phyloP scores from a whole-genome alignment of 495 filamentous ascomycete species.

The Lasiosphaeris hirsuta region DNA sequence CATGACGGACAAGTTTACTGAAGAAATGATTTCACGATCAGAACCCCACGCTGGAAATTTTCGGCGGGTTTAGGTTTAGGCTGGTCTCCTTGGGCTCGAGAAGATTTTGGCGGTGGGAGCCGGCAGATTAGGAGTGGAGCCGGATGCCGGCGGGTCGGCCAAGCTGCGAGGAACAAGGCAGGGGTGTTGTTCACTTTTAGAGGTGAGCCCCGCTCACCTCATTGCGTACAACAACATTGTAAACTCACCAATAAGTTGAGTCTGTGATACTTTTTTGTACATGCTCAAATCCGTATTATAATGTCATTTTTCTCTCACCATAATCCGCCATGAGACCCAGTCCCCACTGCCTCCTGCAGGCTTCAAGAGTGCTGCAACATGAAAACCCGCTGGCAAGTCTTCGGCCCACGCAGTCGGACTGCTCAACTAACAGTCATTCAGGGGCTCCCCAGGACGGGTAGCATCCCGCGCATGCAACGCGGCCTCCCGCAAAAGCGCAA shows the following conservation, averaged over 20 bases:
- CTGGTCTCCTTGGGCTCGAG: neutral
- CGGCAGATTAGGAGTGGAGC: conserved; percentile 35
- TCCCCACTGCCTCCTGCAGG: conserved; percentile 59
- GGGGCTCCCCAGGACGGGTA: conserved; percentile 79
- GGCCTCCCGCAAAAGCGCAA: conserved; percentile 76
- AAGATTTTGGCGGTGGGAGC: conserved; percentile 48
- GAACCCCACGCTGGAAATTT: conserved; percentile 30
- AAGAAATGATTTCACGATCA: conserved; percentile 2
- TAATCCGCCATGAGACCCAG: conserved; percentile 44
- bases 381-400: conserved; percentile 80
- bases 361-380: conserved; percentile 63
- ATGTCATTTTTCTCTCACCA: neutral
- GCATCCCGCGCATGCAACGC: conserved; percentile 76
- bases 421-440: conserved; percentile 31
- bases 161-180: neutral
- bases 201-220: neutral
- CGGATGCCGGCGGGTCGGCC: no score
- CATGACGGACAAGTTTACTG: conserved; percentile 28
- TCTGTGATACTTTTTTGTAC: neutral
- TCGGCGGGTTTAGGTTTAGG: conserved; percentile 5
- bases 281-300: neutral
- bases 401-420: neutral
- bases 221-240: neutral
- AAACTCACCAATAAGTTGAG: neutral
- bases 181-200: neutral